A percentile compares a stretch with the other conserved stretches of the same genome.
These are phyloP conservation scores for Colletotrichum sp. DNA, from an alignment of 2,329 filamentous ascomycete genomes.

Conservation along the genomic window DNA sequence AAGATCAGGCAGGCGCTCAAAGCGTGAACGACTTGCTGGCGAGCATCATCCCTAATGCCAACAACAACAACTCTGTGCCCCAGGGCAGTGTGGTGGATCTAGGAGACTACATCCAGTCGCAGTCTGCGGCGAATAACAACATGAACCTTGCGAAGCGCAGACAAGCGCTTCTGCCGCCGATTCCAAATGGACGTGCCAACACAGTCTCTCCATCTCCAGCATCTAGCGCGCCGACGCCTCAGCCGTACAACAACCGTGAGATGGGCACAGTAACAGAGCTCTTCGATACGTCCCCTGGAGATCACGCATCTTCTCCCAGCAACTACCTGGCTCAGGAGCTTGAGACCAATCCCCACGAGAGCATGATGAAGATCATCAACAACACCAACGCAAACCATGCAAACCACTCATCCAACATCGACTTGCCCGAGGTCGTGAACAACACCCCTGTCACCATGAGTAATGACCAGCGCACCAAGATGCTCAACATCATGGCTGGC, in stretches of 20 bases:
- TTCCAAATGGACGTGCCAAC: constrained; percentile 42
- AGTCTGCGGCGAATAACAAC: constrained; percentile 39
- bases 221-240: constrained; percentile 30
- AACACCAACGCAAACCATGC: constrained; percentile 65
- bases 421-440: constrained; percentile 62
- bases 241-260: constrained; percentile 38
- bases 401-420: constrained; percentile 49
- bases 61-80: constrained; percentile 43
- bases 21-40: constrained; percentile 86
- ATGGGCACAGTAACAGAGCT: constrained; percentile 66
- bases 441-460: constrained; percentile 59
- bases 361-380: constrained; percentile 70
- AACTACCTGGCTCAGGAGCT: constrained; percentile 60
- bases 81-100: constrained; percentile 66
- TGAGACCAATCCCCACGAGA: constrained; percentile 61
- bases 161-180: constrained; percentile 59
- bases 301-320: constrained; percentile 45
- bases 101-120: constrained; percentile 60
- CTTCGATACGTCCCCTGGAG: constrained; percentile 54
- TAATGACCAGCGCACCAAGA: constrained; percentile 60
- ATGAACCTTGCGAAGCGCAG: constrained; percentile 53
- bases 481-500: constrained; percentile 65
- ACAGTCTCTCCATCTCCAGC: constrained; percentile 26
- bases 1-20: constrained; percentile 76
- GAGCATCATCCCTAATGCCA: constrained; percentile 67